Evolutionary conservation across 75 land plant species (phyloP), one percentile per base, ranked within the genome.

Genomic region (Pinus tabuliformis): DNA sequence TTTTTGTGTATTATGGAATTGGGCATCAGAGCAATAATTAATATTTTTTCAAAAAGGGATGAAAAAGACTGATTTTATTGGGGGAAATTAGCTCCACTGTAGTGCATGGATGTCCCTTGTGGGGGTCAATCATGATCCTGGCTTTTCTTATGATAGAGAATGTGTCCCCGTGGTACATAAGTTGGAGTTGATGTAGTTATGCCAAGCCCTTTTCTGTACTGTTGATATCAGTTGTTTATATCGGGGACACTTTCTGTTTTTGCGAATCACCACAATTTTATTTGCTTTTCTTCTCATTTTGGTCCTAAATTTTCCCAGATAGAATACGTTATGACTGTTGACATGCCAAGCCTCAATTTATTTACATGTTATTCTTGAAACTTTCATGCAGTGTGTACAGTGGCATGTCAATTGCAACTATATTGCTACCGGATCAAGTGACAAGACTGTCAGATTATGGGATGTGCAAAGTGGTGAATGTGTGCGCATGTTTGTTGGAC

Each of bases 391-490:
- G 95, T 97, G 99, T 86, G 98, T 97, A 49, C 96, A 89, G 72
- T 97, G 99, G 99, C 99, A 97, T 88, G 84, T 85, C 72, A 97
- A 97, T 77, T 97, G 96, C 86, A 97, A 97, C 84, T 97, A 97
- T 81, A 87, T 97, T 76, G 98, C 98, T n/a, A 97, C 99, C 22
- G 99, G 99, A 45, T 93, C 98, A 22, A 97, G 98, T 76, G 99
- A 97, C 81, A 95, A 92, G 78, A 97, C 99, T 13, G 98, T 97
- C 73, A 78, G 99, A 68, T 76, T 97, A 72, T 97, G 99, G 99
- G 99, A 97, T 83, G 94, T 97, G 18, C 89, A 88, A 78, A 92
- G 89, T 76, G 99, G 99, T 65, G 99, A 95, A 59, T 95, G 99
- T 76, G 91, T 95, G 59, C 89, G 99, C 16, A 89, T 97, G 39